These are phyloP conservation scores for Somion occarium DNA, from an alignment of 1,284 basidiomycete genomes.

Conservation along the genomic window DNA sequence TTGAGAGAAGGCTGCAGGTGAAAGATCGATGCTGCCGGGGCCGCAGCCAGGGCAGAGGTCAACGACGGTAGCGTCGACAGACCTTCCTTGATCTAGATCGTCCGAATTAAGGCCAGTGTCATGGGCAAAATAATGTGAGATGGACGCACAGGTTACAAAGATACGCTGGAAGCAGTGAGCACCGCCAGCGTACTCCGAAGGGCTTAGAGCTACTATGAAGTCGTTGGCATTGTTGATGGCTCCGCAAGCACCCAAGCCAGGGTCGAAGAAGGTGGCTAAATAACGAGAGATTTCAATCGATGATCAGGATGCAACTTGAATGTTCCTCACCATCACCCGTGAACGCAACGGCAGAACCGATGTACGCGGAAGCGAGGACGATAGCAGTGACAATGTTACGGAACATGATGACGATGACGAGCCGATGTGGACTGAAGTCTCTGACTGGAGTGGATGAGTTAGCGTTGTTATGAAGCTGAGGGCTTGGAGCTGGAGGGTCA, in stretches of 20 bases:
- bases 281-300: background rate
- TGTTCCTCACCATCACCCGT: background rate
- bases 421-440: too few relatives aligned
- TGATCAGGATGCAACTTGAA: too few relatives aligned
- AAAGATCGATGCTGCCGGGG: conserved; percentile 36
- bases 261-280: conserved; percentile 50
- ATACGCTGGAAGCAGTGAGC: conserved; percentile 43
- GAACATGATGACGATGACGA: background rate
- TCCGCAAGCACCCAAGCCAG: conserved; percentile 71
- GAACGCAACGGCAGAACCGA: background rate
- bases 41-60: conserved; percentile 40
- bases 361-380: background rate
- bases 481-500: too few relatives aligned
- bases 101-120: background rate
- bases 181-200: conserved; percentile 26
- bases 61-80: conserved; percentile 33
- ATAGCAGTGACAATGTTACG: background rate
- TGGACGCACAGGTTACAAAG: conserved; percentile 30
- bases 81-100: conserved; percentile 27
- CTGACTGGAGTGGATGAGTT: too few relatives aligned
- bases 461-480: too few relatives aligned
- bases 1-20: conserved; percentile 33
- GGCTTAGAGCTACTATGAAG: conserved; percentile 59
- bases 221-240: conserved; percentile 48
- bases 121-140: background rate